Evolutionary conservation across 768 basidiomycete species (phyloP).

Genomic region (Trametes elegans): DNA sequence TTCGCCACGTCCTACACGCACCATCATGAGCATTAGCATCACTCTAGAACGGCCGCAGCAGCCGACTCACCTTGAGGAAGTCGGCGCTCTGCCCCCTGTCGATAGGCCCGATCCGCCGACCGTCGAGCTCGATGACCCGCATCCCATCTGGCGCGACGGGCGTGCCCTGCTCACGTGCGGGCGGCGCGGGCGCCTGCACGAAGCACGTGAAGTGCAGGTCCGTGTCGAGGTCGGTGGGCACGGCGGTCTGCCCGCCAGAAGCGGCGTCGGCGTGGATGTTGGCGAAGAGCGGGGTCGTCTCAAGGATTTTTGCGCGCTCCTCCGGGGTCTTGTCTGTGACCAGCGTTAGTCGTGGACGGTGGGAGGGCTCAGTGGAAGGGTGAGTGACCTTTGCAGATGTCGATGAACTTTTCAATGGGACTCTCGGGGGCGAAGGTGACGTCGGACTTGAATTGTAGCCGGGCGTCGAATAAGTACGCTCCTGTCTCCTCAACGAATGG

Average conservation of each 20-base stretch:
- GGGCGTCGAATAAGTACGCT: neutral
- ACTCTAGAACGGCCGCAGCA: too few species aligned
- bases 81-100: slow-evolving; percentile 68
- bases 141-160: slow-evolving; percentile 17
- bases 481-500: neutral
- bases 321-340: slow-evolving; percentile 59
- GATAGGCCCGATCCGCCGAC: slow-evolving; percentile 71
- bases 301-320: slow-evolving; percentile 74
- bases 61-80: slow-evolving; percentile 47
- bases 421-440: slow-evolving; percentile 55
- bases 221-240: slow-evolving; percentile 63
- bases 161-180: slow-evolving; percentile 30
- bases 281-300: slow-evolving; percentile 73
- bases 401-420: slow-evolving; percentile 65
- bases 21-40: slow-evolving; percentile 30
- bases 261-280: slow-evolving; percentile 75
- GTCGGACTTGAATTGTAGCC: slow-evolving; percentile 48
- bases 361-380: neutral
- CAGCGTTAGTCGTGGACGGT: neutral
- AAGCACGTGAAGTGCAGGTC: slow-evolving; percentile 89
- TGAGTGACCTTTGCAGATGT: slow-evolving; percentile 52
- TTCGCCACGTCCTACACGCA: slow-evolving; percentile 57
- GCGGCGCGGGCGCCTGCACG: slow-evolving; percentile 58
- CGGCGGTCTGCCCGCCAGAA: slow-evolving; percentile 61
- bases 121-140: slow-evolving; percentile 83